Percentiles rank a stretch among this genome's conserved stretches.
Conservation (phyloP, 352 stramenopile genomes). For the Globisporangium viniferum region DNA sequence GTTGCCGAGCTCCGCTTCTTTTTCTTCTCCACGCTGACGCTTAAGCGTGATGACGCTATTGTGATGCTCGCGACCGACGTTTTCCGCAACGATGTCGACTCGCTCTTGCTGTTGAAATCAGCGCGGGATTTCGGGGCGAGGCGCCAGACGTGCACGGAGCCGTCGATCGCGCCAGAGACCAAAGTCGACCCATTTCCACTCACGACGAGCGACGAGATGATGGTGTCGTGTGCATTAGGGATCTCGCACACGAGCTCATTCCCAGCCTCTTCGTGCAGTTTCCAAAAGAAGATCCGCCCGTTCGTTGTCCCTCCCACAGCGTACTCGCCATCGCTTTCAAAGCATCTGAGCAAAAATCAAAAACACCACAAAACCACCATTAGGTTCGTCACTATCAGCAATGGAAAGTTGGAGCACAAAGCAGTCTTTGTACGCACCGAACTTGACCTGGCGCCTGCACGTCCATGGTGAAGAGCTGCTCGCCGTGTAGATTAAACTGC, state of each 20-base stretch:
- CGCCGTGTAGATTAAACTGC: constrained; percentile 49
- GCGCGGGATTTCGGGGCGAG: constrained; percentile 16
- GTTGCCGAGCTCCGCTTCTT: background rate
- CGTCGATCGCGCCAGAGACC: constrained; percentile 58
- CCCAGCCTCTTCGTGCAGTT: constrained; percentile 37
- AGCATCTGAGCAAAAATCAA: constrained; percentile 27
- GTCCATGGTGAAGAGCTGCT: constrained; percentile 48
- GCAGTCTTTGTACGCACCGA: constrained; percentile 21
- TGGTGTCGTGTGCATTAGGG: constrained; percentile 50
- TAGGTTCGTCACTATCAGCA: background rate
- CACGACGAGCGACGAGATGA: constrained; percentile 61
- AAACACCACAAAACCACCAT: background rate
- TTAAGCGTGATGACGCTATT: background rate
- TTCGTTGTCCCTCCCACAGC: constrained; percentile 64
- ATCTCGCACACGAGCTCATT: constrained; percentile 62
- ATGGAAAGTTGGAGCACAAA: background rate
- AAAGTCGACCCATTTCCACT: constrained; percentile 49
- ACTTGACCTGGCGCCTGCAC: constrained; percentile 51
- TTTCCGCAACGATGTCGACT: constrained; percentile 5
- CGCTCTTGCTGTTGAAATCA: constrained; percentile 3
- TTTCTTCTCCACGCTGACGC: background rate
- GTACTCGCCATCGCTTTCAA: constrained; percentile 71
- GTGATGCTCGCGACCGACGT: constrained; percentile 1
- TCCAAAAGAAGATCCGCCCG: constrained; percentile 68
- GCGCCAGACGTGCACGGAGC: constrained; percentile 60